Conservation (phyloP, 768 basidiomycete species). For the Phlebiopsis flavidoalba region DNA sequence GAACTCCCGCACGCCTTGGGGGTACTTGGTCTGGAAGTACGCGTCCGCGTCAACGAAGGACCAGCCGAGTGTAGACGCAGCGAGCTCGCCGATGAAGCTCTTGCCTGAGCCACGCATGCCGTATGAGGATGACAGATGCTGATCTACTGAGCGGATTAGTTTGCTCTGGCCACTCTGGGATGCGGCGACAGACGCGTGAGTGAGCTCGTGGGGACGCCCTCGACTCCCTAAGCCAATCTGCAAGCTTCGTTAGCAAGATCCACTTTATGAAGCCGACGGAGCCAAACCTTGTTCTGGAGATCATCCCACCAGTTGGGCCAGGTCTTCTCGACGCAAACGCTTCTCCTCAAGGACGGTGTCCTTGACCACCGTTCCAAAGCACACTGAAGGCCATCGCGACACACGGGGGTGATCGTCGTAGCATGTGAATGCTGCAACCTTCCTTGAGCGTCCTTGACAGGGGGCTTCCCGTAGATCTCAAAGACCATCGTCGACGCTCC, state of each 20-base stretch:
- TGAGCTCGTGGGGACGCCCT: constrained; percentile 83
- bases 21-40: constrained; percentile 62
- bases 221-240: constrained; percentile 87
- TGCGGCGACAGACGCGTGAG: constrained; percentile 33
- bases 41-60: constrained; percentile 81
- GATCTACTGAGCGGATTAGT: constrained; percentile 29
- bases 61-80: constrained; percentile 68
- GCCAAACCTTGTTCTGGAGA: constrained; percentile 80
- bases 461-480: constrained; percentile 77
- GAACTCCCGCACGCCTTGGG: constrained; percentile 62
- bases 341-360: constrained; percentile 91
- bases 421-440: constrained; percentile 84
- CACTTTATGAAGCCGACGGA: not conserved
- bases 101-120: constrained; percentile 99
- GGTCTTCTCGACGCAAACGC: constrained; percentile 97
- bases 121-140: constrained; percentile 72
- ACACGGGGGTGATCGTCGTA: constrained; percentile 98
- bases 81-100: constrained; percentile 79
- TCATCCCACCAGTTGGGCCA: constrained; percentile 99
- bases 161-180: constrained; percentile 37
- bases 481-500: constrained; percentile 92
- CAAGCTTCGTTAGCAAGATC: constrained; percentile 1
- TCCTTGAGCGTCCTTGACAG: constrained; percentile 52
- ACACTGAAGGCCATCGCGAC: constrained; percentile 99
- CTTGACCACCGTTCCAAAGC: constrained; percentile 63